Percentiles rank a stretch among this genome's conserved stretches.
phyloP scores from a whole-genome alignment of 306 rosid species.

The Lathyrus aphaca region DNA sequence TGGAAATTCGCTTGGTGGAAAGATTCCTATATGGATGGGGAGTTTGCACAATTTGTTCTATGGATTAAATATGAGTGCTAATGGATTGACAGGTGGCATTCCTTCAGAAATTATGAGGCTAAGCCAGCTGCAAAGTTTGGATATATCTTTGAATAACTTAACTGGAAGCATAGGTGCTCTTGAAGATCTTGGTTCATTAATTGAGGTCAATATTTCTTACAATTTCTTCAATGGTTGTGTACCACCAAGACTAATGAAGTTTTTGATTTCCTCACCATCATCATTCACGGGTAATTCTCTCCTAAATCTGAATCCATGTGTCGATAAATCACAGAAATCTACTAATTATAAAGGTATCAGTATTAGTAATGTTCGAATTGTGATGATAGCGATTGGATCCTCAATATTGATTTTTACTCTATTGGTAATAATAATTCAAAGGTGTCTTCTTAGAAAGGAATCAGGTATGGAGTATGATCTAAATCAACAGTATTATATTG shows the following conservation, averaged over 20 bases:
- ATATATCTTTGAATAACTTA: constrained; percentile 70
- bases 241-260: constrained; percentile 50
- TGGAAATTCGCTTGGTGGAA: constrained; percentile 67
- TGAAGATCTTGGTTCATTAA: constrained; percentile 46
- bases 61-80: constrained; percentile 71
- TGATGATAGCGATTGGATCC: constrained; percentile 59
- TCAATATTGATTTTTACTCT: constrained; percentile 37
- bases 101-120: constrained; percentile 55
- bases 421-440: constrained; percentile 35
- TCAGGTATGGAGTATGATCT: too few species aligned
- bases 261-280: constrained; percentile 45
- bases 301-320: constrained; percentile 53
- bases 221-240: constrained; percentile 65
- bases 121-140: constrained; percentile 40
- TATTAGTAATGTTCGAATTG: constrained; percentile 45
- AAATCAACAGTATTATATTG: too few species aligned
- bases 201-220: constrained; percentile 56
- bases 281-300: constrained; percentile 63
- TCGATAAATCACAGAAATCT: constrained; percentile 19
- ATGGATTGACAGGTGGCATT: constrained; percentile 61
- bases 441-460: not conserved
- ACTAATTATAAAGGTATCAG: constrained; percentile 43
- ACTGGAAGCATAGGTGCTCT: constrained; percentile 55
- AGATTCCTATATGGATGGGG: constrained; percentile 65
- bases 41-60: constrained; percentile 46